Evolutionary conservation across 1,284 basidiomycete species (phyloP).

Genomic region (Sparassis latifolia): DNA sequence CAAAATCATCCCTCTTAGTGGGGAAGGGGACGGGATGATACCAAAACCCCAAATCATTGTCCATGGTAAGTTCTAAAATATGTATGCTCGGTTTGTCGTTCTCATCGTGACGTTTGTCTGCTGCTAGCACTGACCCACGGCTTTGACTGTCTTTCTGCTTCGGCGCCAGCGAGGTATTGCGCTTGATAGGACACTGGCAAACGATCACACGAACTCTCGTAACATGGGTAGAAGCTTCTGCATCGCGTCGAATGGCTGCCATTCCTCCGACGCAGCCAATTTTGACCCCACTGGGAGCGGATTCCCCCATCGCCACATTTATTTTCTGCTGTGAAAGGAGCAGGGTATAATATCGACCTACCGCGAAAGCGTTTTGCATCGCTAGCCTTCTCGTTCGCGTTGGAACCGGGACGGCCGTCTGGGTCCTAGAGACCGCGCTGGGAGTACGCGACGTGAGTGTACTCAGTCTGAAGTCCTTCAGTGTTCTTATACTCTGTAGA

Average conservation of each 20-base stretch:
- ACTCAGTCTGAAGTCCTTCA: neutral
- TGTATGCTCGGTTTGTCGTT: no score
- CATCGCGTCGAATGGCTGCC: neutral
- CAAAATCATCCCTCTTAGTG: no score
- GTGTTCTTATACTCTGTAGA: constrained; percentile 26
- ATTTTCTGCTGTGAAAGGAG: neutral
- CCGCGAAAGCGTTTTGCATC: constrained; percentile 38
- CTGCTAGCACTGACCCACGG: neutral
- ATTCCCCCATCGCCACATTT: neutral
- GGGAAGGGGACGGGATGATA: no score
- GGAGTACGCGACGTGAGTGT: constrained; percentile 34
- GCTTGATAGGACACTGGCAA: constrained; percentile 12
- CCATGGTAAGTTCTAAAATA: no score
- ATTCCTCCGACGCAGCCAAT: neutral
- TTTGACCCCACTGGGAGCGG: neutral
- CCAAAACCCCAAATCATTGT: no score
- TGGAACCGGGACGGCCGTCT: constrained; percentile 27
- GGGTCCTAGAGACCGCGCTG: constrained; percentile 32
- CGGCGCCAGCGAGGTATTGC: constrained; percentile 24
- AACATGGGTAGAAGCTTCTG: neutral
- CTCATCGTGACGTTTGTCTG: no score
- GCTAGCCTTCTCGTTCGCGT: constrained; percentile 35
- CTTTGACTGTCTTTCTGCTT: constrained; percentile 28
- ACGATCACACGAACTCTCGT: constrained; percentile 26
- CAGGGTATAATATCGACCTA: constrained; percentile 31